These are phyloP conservation scores for Obba rivulosa DNA, from an alignment of 768 basidiomycete genomes.

Conservation along the genomic window DNA sequence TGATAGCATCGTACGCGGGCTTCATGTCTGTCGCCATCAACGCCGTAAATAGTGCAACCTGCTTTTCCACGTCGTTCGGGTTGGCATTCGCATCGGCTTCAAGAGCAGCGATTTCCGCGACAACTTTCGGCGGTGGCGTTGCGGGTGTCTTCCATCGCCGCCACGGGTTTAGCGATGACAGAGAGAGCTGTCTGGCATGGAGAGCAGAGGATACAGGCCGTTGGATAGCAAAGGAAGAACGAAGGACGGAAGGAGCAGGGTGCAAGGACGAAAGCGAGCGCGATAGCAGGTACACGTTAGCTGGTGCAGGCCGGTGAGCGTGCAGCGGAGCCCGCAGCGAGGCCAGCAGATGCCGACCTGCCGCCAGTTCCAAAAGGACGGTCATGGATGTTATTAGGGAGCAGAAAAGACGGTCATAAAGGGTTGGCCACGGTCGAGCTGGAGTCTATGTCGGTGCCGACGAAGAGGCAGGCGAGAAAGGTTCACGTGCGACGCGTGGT, in stretches of 20 bases:
- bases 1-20: constrained; percentile 65
- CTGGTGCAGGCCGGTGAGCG: constrained; percentile 27
- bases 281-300: constrained; percentile 13
- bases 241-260: neutral
- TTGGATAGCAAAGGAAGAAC: neutral
- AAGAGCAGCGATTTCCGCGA: constrained; percentile 64
- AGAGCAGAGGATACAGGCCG: neutral
- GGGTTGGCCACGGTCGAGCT: too few relatives aligned
- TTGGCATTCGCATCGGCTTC: constrained; percentile 75
- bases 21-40: constrained; percentile 59
- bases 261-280: constrained; percentile 16
- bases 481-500: neutral
- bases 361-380: neutral
- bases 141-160: constrained; percentile 30
- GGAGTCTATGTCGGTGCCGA: too few relatives aligned
- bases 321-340: constrained; percentile 27
- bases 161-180: constrained; percentile 26
- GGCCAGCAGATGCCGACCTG: constrained; percentile 30
- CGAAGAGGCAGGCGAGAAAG: neutral
- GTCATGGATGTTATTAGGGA: constrained; percentile 5
- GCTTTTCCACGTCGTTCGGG: constrained; percentile 64
- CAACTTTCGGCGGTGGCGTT: constrained; percentile 56
- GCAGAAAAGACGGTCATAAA: neutral
- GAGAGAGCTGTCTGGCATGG: constrained; percentile 18
- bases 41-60: constrained; percentile 65